Base-by-base conservation (phyloP, 2,329 filamentous ascomycete genomes). In the Moelleriella libera region DNA sequence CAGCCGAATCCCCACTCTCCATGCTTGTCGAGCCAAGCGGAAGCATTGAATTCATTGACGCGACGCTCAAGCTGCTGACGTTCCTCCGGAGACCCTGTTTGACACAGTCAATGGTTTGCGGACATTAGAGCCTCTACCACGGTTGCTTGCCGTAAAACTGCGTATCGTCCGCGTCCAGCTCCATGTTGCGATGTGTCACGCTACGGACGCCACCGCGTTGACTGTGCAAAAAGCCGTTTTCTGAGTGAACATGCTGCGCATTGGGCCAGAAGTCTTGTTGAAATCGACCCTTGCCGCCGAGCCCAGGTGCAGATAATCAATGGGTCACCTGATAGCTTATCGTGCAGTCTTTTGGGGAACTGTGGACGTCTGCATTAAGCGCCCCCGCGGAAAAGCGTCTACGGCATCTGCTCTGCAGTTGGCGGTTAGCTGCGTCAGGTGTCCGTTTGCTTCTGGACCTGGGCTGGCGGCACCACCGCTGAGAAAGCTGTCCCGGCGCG, bases 41-140 rank as follows among this genome's bases (percentile, higher is more conserved):
- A 54, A 30, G 68, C 61, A 52, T 80, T 65, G 53, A 81, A 80
- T 12, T 56, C 54, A n/a, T 64, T 58, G 11, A 73, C 73, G 43
- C 71, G 68, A n/a, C 63, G 55, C 53, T 76, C 65, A 0, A 83
- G 68, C 2, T 61, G 58, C 14, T 60, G 56, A 45, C 71, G 67
- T 30, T 69, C 67, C 6, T 71, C 61, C 7, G 74, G 68, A 48
- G 78, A 74, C 46, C 82, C 82, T 85, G 31, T 14, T 4, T 29
- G 30, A 7, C 12, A 7, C 21, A 11, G 41, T 34, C 32, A 29
- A 40, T 29, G 10, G 11, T 8, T 28, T 41, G 10, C 7, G 40
- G 10, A 7, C 40, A 3, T 21, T 21, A 21, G 21, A 21, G 21
- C 21, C 21, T 21, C 21, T 21, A 43, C n/a, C 32, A n/a, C 34